Evolutionary conservation across 1,284 basidiomycete genomes (phyloP).

Genomic region (Ganoderma sinense): DNA sequence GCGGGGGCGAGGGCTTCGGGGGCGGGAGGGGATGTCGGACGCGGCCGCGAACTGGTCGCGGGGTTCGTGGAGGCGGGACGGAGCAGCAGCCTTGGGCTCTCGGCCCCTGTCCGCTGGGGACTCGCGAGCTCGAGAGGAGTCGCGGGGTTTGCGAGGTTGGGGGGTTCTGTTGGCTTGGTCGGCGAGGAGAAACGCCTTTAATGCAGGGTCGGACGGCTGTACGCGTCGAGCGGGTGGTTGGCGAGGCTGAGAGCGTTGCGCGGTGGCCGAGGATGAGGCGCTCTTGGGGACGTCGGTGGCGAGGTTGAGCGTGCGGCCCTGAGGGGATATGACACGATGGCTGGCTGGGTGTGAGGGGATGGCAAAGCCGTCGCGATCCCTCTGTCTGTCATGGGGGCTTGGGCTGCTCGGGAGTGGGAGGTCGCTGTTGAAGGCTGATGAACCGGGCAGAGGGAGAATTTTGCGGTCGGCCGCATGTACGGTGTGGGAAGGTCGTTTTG

Average conservation of each 20-base stretch:
- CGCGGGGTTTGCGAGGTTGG: too few relatives aligned
- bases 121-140: too few relatives aligned
- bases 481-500: not conserved
- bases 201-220: not conserved
- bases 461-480: not conserved
- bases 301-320: not conserved
- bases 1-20: not conserved
- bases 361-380: not conserved
- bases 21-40: not conserved
- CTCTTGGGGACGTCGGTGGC: not conserved
- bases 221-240: not conserved
- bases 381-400: not conserved
- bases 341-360: not conserved
- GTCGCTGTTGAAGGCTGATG: not conserved
- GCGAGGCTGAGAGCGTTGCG: not conserved
- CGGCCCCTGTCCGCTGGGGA: not conserved
- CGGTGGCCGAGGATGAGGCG: not conserved
- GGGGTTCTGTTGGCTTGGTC: not conserved
- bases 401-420: not conserved
- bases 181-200: not conserved
- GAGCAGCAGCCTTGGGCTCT: not conserved
- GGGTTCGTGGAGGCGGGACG: not conserved
- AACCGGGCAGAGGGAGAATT: not conserved
- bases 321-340: not conserved
- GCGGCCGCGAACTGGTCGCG: not conserved